Evolutionary conservation across 495 filamentous ascomycete species (phyloP), one percentile per base, ranked within the genome.

Genomic region (Lophiotrema nucula): DNA sequence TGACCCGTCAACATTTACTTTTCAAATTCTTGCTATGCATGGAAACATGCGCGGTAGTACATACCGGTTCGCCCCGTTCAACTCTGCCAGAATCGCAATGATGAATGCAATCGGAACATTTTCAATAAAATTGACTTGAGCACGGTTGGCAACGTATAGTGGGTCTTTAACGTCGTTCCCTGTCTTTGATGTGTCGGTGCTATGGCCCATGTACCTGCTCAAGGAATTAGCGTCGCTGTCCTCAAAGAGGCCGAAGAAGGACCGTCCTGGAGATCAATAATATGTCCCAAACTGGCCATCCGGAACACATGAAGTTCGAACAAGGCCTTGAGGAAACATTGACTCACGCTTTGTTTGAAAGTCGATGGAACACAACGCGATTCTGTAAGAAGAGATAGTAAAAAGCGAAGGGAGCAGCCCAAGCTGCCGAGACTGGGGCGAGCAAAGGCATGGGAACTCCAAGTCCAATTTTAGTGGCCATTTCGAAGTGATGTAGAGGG

Each of bases 91-190:
- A 16, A 71, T 55, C 24, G 63, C 43, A 19, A 71, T 19, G 13
- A 64, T 58, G 41, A 73, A 60, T 15, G 69, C 67, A n/a, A 73
- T 24, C 0, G 74, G 76, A 11, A 77, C 74, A 56, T 76, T 73
- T 58, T 79, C 76, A 53, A 70, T 38, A 56, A 78, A 79, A 28
- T 77, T 79, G 18, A 58, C 45, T 19, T 77, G 74, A 46, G 56
- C 47, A 19, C 76, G 71, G 21, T 53, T 63, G 15, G 72, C 68
- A 37, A 71, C 45, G 51, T 58, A 55, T 13, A 73, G 52, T 8
- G 65, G 57, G 39, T 73, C 71, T n/a, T n/a, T n/a, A n/a, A n/a
- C n/a, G 0, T 39, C 27, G 10, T 24, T 35, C 6, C 27, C 13
- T 26, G 2, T 49, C 28, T 50, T 47, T 25, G 25, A 23, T 21